A percentile compares a stretch with the other conserved stretches of the same genome.
These are phyloP conservation scores for Sclerotinia nivalis DNA, from an alignment of 2,329 filamentous ascomycete genomes.

Conservation along the genomic window DNA sequence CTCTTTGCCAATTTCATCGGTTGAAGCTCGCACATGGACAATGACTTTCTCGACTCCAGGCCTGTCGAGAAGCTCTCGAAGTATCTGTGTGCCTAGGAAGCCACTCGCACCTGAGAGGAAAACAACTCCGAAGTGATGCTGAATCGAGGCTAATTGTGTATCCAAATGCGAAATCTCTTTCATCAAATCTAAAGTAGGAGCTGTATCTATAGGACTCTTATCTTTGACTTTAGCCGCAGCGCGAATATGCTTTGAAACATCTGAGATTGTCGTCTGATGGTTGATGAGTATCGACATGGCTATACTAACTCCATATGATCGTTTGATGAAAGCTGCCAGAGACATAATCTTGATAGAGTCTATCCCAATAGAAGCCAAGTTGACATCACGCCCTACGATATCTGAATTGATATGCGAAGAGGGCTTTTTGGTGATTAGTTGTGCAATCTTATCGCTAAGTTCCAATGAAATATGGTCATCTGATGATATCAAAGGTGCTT, in stretches of 20 bases:
- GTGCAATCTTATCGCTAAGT: slow-evolving; percentile 7
- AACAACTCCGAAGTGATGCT: slow-evolving; percentile 3
- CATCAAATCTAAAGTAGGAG: slow-evolving; percentile 6
- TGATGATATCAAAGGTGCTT: background rate
- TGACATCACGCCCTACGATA: slow-evolving; percentile 18
- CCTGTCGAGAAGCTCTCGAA: slow-evolving; percentile 9
- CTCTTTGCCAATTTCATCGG: background rate
- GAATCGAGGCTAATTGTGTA: slow-evolving; percentile 5
- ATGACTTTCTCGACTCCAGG: slow-evolving; percentile 9
- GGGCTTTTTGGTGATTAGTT: background rate
- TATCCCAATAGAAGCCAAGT: slow-evolving; percentile 20
- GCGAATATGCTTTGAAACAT: slow-evolving; percentile 17
- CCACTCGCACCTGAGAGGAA: slow-evolving; percentile 16
- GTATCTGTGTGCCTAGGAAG: slow-evolving; percentile 10
- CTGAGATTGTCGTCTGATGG: slow-evolving; percentile 19
- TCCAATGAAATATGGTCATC: slow-evolving; percentile 13
- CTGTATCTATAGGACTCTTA: background rate
- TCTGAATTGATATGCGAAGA: background rate
- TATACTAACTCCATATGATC: slow-evolving; percentile 15
- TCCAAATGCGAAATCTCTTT: slow-evolving; percentile 3
- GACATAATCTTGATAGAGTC: slow-evolving; percentile 27
- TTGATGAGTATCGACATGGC: slow-evolving; percentile 19
- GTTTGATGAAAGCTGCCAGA: slow-evolving; percentile 22
- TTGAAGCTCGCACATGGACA: slow-evolving; percentile 6
- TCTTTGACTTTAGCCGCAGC: background rate